Percentiles rank a stretch among this genome's conserved stretches.
These are phyloP conservation scores for Talaromyces trachyspermus DNA, from an alignment of 495 filamentous ascomycete genomes.

Conservation along the genomic window DNA sequence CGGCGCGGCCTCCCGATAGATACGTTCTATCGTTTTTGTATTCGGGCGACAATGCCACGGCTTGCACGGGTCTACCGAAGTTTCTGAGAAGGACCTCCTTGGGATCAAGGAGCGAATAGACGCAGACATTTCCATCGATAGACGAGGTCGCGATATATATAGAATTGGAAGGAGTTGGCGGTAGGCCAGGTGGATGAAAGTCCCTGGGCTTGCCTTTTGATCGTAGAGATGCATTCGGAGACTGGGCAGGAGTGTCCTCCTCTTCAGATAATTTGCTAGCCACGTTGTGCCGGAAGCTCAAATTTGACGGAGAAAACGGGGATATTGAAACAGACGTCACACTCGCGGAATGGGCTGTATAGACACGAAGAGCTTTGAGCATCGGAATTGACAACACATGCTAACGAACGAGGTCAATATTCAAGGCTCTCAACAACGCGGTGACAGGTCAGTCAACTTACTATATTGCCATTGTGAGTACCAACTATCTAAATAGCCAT, in stretches of 20 bases:
- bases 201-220: constrained; percentile 38
- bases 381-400: constrained; percentile 78
- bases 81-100: constrained; percentile 85
- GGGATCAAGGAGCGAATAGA: constrained; percentile 69
- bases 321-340: constrained; percentile 86
- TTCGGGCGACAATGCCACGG: constrained; percentile 84
- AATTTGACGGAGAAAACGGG: constrained; percentile 72
- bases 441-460: constrained; percentile 42
- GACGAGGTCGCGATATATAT: constrained; percentile 91
- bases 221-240: constrained; percentile 35
- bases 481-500: constrained; percentile 62
- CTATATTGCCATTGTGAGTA: constrained; percentile 95
- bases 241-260: constrained; percentile 35
- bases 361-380: constrained; percentile 70
- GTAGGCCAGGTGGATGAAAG: constrained; percentile 36
- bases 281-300: constrained; percentile 47
- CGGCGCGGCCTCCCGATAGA: constrained; percentile 82
- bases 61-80: constrained; percentile 85
- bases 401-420: too few species aligned
- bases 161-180: constrained; percentile 69
- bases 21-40: constrained; percentile 83
- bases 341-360: constrained; percentile 86
- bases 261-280: constrained; percentile 38
- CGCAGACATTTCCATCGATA: constrained; percentile 89
- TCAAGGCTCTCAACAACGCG: too few species aligned